Evolutionary conservation across 495 filamentous ascomycete species (phyloP), one percentile per base, ranked within the genome.

Genomic region (Ascobolus immersus): DNA sequence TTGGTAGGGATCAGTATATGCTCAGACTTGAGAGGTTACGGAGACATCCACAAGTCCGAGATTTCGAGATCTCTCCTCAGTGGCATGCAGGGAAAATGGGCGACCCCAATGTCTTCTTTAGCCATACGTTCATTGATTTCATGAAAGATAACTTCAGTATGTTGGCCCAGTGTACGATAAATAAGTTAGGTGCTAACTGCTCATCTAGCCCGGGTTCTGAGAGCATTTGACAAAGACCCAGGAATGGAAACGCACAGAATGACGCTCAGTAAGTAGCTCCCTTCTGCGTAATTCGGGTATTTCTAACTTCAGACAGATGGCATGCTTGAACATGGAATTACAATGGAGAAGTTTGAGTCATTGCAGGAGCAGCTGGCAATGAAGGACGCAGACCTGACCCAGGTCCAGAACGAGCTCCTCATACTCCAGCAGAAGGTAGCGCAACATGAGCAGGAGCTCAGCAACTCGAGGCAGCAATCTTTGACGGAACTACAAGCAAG

Each of bases 61-160:
- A 99, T 47, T 92, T 89, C 42, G 86, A 94, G 41, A 73, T 94
- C 8, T 56, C 82, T 6, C 40, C 39, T 32, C 39, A 49, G 31
- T 30, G 26, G 11, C 44, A 39, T n/a, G 36, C 32, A 21, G 35
- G 39, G 17, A 44, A 39, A 14, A 30, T 65, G 19, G 62, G 64
- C 17, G 58, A 84, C 4, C 80, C 84, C 14, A 74, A 86, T 13
- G 73, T 91, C 5, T 81, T 68, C 47, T 81, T 94, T 38, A 78
- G 91, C 43, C 61, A 64, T 26, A 65, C 69, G 0, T 94, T 94
- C 50, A 68, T 94, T 24, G 81, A 92, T 38, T 92, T 94, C 48
- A 62, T 93, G 39, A 91, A 92, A 48, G 80, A 93, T 44, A 86
- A 91, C 48, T 96, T 82, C 48, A 80, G 73, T 39, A n/a, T n/a